Base-by-base conservation (phyloP, 2,329 filamentous ascomycete genomes). In the Drechslerella coelobrocha region DNA sequence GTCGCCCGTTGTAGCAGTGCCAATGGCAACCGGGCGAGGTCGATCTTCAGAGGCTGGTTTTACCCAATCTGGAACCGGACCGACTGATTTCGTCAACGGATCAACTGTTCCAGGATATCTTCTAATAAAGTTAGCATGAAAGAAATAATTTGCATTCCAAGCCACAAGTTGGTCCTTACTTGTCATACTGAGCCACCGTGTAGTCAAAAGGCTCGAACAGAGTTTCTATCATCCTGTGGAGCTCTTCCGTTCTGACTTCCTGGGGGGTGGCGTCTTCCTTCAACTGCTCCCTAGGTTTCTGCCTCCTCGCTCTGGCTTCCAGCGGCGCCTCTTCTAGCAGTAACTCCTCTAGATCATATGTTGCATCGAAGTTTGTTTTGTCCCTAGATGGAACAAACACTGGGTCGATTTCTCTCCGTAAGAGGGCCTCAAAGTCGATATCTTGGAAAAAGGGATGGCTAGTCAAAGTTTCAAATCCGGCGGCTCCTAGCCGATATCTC, bases 291-390 rank as follows among this genome's bases (percentile, higher is more conserved):
- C 94, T 85, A 1, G 94, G 94, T 79, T 97, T 97, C 79, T 97
- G 94, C 77, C 93, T 88, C 75, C 94, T 86, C 54, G 94, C 92
- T 76, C 94, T 85, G 61, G 94, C 94, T 79, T 99, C 94, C 3
- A 99, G 81, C 0, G 94, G 94, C 10, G 94, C 94, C 78, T 99
- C 94, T 79, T 99, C 94, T 47, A 99, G 80, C 1, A 99, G 81
- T 19, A 99, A 80, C 78, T 99, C 94, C 78, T 99, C 94, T 54
- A 99, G 81, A 79, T 99, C 94, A 78, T 99, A 97, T 0, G 94
- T 99, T 2, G 94, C 94, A 79, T 99, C 94, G 75, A 99, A 99
- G 78, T 99, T 99, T 2, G 94, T 97, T 84, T 99, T 99, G 52
- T 97, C 94, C 61, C 91, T 92, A 0, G 93, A 96, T 0, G 94